A percentile compares a stretch with the other conserved stretches of the same genome.
These are phyloP conservation scores for Fistulinella prunicolor DNA, from an alignment of 768 basidiomycete genomes.

Conservation along the genomic window DNA sequence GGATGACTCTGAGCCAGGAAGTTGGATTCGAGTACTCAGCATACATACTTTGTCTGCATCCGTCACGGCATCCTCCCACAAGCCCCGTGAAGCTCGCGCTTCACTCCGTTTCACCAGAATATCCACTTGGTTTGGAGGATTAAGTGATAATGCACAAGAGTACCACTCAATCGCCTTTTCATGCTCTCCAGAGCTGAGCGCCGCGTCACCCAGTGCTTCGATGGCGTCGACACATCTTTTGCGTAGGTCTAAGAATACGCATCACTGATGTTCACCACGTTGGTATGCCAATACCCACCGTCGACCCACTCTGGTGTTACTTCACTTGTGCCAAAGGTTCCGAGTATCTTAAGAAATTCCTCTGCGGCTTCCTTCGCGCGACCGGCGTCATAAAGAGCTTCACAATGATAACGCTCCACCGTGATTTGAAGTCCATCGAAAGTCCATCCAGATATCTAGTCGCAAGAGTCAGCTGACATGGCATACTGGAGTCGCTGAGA, in stretches of 20 bases:
- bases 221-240: neutral
- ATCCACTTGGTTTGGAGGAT: neutral
- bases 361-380: neutral
- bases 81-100: neutral
- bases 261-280: neutral
- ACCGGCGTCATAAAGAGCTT: neutral
- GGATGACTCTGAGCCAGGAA: neutral
- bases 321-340: neutral
- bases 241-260: neutral
- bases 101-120: neutral
- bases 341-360: neutral
- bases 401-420: neutral
- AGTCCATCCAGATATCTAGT: constrained; percentile 7
- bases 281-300: neutral
- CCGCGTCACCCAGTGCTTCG: neutral
- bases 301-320: neutral
- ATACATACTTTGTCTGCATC: neutral
- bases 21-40: neutral
- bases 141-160: constrained; percentile 6
- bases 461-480: neutral
- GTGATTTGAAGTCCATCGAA: constrained; percentile 1
- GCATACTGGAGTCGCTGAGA: too few relatives aligned
- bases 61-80: neutral
- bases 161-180: constrained; percentile 5
- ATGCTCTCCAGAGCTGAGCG: neutral